These are phyloP conservation scores for Tolypocladium ophioglossoides DNA, from an alignment of 2,329 filamentous ascomycete genomes.

Conservation along the genomic window DNA sequence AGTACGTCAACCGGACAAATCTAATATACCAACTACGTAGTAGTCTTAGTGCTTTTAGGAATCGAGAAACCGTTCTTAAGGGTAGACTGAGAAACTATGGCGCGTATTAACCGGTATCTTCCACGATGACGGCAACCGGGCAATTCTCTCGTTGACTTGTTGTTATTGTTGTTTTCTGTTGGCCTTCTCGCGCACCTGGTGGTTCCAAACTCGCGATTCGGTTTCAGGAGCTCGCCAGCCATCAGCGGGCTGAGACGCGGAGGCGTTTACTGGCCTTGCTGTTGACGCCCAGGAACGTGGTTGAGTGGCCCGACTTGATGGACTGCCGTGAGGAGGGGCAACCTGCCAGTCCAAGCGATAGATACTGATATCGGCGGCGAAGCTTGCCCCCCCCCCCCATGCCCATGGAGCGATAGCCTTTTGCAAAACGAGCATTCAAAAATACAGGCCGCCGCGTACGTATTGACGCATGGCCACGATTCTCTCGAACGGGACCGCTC, in stretches of 20 bases:
- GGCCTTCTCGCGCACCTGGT: background rate
- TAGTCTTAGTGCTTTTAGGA: background rate
- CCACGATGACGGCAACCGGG: background rate
- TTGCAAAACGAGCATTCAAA: background rate
- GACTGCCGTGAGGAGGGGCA: too few species aligned
- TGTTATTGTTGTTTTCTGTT: too few species aligned
- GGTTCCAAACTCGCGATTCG: background rate
- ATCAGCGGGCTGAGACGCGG: background rate
- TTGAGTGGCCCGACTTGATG: too few species aligned
- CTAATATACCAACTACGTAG: background rate
- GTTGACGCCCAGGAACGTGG: background rate
- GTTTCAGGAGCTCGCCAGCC: background rate
- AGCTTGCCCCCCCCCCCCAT: background rate
- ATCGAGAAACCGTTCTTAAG: background rate
- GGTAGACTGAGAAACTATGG: background rate
- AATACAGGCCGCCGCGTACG: background rate
- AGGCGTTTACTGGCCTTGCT: background rate
- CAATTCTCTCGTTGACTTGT: too few species aligned
- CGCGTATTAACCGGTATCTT: background rate
- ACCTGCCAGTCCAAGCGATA: too few species aligned
- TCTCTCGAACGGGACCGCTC: too few species aligned
- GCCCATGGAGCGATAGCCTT: too few species aligned
- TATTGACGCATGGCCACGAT: too few species aligned
- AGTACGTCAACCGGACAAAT: background rate
- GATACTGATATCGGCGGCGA: background rate